phyloP scores from a whole-genome alignment of 768 basidiomycete species.

The Termitomyces sp. region DNA sequence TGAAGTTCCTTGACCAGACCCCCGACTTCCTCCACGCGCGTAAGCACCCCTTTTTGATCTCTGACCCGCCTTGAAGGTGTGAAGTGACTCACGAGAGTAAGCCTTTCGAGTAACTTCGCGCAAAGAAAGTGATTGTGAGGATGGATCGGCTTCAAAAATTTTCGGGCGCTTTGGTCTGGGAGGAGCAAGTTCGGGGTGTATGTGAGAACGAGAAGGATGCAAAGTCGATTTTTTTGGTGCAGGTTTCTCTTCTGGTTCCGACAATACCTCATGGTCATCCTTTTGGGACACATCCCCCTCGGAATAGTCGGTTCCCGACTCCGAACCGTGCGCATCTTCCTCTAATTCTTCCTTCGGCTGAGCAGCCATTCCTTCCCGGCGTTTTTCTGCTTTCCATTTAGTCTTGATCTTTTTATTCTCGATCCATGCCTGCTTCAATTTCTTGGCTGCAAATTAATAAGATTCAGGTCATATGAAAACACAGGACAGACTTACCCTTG shows the following conservation, averaged over 20 bases:
- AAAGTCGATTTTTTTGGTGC: slow-evolving; percentile 10
- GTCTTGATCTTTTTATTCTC: slow-evolving; percentile 70
- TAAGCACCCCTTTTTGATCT: slow-evolving; percentile 22
- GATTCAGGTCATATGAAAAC: background rate
- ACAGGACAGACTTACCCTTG: slow-evolving; percentile 40
- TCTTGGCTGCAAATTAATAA: slow-evolving; percentile 50
- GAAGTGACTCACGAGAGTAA: slow-evolving; percentile 53
- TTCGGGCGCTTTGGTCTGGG: slow-evolving; percentile 13
- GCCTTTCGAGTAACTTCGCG: slow-evolving; percentile 60
- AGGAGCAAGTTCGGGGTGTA: slow-evolving; percentile 18
- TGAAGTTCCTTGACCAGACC: slow-evolving; percentile 16
- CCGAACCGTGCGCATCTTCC: slow-evolving; percentile 9
- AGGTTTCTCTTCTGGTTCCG: slow-evolving; percentile 12
- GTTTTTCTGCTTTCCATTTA: slow-evolving; percentile 73
- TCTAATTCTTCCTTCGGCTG: slow-evolving; percentile 10
- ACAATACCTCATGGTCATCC: slow-evolving; percentile 7
- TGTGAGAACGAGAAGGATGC: slow-evolving; percentile 22
- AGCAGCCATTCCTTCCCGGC: slow-evolving; percentile 30
- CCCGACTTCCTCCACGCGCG: slow-evolving; percentile 13
- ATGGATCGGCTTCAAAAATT: slow-evolving; percentile 14
- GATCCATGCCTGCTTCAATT: slow-evolving; percentile 78
- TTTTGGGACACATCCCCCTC: slow-evolving; percentile 11
- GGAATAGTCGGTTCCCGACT: slow-evolving; percentile 13
- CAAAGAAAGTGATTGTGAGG: slow-evolving; percentile 26
- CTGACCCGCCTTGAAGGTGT: slow-evolving; percentile 48